Evolutionary conservation across 306 rosid genomes (phyloP).

Genomic region (Cucurbita argyrosperma): DNA sequence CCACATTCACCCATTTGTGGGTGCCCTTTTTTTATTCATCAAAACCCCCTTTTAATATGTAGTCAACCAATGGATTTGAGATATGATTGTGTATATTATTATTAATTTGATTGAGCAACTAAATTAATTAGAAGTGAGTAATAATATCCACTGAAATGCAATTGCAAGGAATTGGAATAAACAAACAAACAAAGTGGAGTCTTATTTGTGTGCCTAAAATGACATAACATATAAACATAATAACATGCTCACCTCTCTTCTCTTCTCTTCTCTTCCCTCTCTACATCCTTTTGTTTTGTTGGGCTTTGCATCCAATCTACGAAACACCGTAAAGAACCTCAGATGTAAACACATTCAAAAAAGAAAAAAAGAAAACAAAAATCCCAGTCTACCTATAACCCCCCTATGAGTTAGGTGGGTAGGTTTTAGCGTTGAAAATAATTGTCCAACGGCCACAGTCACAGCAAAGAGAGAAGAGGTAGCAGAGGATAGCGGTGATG

Average conservation of each 20-base stretch:
- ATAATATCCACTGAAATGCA: no score
- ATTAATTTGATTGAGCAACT: no score
- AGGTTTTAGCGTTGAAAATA: background rate
- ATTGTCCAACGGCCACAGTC: background rate
- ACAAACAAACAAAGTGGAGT: no score
- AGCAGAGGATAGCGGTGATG: background rate
- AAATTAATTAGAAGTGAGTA: no score
- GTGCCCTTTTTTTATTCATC: no score
- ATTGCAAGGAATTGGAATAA: no score
- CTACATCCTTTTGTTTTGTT: background rate
- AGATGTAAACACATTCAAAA: slow-evolving; percentile 7
- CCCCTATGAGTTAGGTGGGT: background rate
- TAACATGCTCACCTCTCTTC: no score
- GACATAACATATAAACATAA: no score
- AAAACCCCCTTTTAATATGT: background rate
- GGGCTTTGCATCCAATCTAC: slow-evolving; percentile 24
- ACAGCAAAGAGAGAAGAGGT: background rate
- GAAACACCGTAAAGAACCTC: slow-evolving; percentile 23
- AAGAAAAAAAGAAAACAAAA: background rate
- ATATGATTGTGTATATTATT: background rate
- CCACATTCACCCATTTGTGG: background rate
- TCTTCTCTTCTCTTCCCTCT: no score
- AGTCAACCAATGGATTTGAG: slow-evolving; percentile 6
- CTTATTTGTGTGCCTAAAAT: no score
- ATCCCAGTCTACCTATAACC: background rate